Conservation (phyloP, 2,329 filamentous ascomycete species). For the Nigrospora sphaerica region DNA sequence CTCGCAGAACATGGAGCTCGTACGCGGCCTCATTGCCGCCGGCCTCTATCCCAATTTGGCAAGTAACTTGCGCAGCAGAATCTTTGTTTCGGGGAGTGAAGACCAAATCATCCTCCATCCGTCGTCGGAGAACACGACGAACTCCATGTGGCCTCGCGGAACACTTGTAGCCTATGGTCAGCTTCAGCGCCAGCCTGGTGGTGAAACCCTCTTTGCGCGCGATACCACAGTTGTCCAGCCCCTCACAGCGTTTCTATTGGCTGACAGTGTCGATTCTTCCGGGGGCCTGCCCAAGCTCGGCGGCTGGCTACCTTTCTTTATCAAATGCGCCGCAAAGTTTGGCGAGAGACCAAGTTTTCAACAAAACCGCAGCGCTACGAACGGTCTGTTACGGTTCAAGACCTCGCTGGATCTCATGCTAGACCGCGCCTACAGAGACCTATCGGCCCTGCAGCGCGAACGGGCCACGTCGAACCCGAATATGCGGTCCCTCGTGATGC, state of each 20-base stretch:
- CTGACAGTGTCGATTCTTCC: not conserved
- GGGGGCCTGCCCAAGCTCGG: not conserved
- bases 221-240: not conserved
- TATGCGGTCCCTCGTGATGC: too few species aligned
- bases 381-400: slow-evolving; percentile 2
- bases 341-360: not conserved
- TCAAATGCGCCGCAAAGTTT: not conserved
- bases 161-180: not conserved
- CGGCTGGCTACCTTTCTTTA: not conserved
- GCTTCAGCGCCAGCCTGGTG: not conserved
- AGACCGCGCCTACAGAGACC: not conserved
- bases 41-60: slow-evolving; percentile 38
- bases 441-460: not conserved
- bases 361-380: slow-evolving; percentile 13
- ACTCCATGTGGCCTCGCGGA: not conserved
- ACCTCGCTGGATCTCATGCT: not conserved
- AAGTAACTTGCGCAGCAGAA: not conserved
- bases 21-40: slow-evolving; percentile 37
- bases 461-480: too few species aligned
- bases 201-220: not conserved
- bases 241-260: not conserved
- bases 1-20: slow-evolving; percentile 30
- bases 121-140: not conserved
- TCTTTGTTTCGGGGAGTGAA: not conserved
- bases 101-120: not conserved